A percentile compares a stretch with the other conserved stretches of the same genome.
phyloP scores from a whole-genome alignment of 257 asterid species.

The Primulina eburnea region DNA sequence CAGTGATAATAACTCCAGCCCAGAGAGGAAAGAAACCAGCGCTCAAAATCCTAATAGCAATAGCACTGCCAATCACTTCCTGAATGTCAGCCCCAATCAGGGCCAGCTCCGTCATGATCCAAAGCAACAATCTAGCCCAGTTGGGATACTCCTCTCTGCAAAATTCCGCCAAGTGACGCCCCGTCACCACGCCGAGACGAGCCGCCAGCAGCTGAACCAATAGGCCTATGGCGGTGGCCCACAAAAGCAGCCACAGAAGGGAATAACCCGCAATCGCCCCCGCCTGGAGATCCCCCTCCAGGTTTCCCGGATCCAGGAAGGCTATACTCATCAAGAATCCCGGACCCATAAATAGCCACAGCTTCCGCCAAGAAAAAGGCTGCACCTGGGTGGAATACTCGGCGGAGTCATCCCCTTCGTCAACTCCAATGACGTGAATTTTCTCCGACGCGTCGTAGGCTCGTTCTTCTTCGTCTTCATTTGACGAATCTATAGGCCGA shows the following conservation, averaged over 20 bases:
- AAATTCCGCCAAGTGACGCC: constrained; percentile 69
- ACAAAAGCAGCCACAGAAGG: constrained; percentile 65
- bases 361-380: constrained; percentile 77
- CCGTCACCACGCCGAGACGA: constrained; percentile 74
- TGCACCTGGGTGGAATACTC: constrained; percentile 44
- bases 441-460: constrained; percentile 59
- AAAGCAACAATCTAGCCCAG: constrained; percentile 69
- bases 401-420: constrained; percentile 38
- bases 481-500: constrained; percentile 15
- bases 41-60: constrained; percentile 68
- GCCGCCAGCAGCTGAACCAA: constrained; percentile 71
- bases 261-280: constrained; percentile 86
- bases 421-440: constrained; percentile 52
- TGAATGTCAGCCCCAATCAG: constrained; percentile 77
- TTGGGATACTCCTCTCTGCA: constrained; percentile 77
- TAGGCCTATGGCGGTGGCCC: constrained; percentile 83
- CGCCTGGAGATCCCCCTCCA: constrained; percentile 83
- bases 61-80: constrained; percentile 85
- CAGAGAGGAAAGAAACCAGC: constrained; percentile 59
- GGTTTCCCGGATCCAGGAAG: constrained; percentile 78
- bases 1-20: constrained; percentile 77
- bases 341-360: constrained; percentile 83
- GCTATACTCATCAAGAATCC: constrained; percentile 84
- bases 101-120: constrained; percentile 81
- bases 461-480: constrained; percentile 39